Conservation (phyloP, 306 rosid species). For the Hylodesmum podocarpum region DNA sequence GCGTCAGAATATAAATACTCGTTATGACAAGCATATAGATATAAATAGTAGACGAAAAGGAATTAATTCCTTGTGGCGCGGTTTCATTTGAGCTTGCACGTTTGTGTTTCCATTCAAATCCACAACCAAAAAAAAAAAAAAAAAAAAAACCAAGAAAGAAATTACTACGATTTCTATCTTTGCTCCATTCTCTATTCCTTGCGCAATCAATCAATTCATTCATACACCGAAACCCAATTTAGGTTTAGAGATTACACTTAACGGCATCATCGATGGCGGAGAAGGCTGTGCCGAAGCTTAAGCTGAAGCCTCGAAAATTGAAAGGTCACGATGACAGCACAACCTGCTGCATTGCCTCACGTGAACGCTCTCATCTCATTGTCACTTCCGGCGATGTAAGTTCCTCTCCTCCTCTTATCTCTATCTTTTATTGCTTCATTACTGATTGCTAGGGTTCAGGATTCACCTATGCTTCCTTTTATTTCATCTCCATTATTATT, state of each 20-base stretch:
- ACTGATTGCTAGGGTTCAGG: background rate
- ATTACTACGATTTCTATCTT: background rate
- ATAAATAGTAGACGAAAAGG: background rate
- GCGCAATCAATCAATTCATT: background rate
- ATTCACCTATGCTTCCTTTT: background rate
- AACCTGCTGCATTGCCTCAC: conserved; percentile 78
- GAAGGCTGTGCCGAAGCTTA: background rate
- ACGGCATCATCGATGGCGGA: conserved; percentile 20
- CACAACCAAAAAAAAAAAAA: too few relatives aligned
- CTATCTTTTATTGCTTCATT: background rate
- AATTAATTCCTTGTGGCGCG: background rate
- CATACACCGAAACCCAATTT: background rate
- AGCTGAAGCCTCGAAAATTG: conserved; percentile 52
- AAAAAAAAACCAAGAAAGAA: too few relatives aligned
- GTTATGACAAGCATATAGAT: background rate
- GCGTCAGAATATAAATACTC: too few relatives aligned
- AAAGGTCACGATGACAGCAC: conserved; percentile 73
- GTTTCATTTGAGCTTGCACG: background rate
- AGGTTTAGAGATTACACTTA: background rate
- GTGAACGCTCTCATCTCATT: conserved; percentile 54
- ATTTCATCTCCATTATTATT: background rate
- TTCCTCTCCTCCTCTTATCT: background rate
- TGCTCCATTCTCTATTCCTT: background rate
- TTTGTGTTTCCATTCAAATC: background rate
- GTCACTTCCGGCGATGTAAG: conserved; percentile 82